phyloP scores from a whole-genome alignment of 169 alveolate species.

The Cyclospora cayetanensis region DNA sequence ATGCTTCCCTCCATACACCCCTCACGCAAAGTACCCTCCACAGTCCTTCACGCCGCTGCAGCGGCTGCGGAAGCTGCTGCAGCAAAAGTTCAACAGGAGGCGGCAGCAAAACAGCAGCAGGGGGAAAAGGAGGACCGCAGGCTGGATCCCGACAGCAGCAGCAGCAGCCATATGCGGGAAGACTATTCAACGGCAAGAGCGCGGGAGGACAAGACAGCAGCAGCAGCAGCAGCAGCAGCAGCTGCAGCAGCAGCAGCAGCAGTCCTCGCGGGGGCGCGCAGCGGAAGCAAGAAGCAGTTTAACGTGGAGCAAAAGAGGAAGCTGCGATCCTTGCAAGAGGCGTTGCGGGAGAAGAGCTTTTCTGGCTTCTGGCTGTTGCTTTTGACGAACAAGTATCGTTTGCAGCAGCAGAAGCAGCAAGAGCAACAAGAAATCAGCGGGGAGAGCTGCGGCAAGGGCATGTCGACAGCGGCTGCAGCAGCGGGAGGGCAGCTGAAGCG shows the following conservation, averaged over 20 bases:
- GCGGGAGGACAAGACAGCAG: neutral
- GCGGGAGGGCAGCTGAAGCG: neutral
- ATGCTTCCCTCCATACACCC: slow-evolving; percentile 10
- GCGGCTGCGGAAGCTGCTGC: slow-evolving; percentile 28
- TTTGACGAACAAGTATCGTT: slow-evolving; percentile 49
- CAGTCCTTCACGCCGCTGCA: slow-evolving; percentile 10
- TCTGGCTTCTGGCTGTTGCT: slow-evolving; percentile 67
- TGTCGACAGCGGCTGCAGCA: neutral
- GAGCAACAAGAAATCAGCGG: neutral
- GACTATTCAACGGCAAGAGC: neutral
- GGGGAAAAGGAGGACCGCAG: neutral
- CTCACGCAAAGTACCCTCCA: neutral
- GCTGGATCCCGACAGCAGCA: slow-evolving; percentile 18
- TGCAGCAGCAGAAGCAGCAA: slow-evolving; percentile 51
- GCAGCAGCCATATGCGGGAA: neutral
- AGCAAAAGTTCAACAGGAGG: neutral
- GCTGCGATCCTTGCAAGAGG: slow-evolving; percentile 23
- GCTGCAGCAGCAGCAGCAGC: slow-evolving; percentile 52
- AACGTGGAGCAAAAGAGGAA: neutral
- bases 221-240: slow-evolving; percentile 34
- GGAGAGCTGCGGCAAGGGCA: neutral
- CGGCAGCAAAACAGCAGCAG: neutral
- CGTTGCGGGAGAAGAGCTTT: slow-evolving; percentile 34
- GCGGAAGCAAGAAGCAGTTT: neutral
- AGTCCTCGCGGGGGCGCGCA: neutral